These are phyloP conservation scores for Xylariaceae sp. DNA, from an alignment of 2,329 filamentous ascomycete species.

Conservation along the genomic window DNA sequence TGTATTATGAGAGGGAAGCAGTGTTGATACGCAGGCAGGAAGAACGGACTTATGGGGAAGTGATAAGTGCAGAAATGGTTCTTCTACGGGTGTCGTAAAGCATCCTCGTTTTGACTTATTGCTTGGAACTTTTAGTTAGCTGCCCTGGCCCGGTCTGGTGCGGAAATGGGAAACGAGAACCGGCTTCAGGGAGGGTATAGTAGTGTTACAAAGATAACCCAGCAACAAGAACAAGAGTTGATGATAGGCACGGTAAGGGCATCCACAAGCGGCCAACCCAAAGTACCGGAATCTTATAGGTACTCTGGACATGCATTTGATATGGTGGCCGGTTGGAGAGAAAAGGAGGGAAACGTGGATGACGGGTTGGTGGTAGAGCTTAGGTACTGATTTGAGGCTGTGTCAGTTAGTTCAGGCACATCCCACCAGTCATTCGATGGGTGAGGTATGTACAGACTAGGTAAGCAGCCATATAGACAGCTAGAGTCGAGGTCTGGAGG, in stretches of 20 bases:
- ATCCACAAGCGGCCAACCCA: constrained; percentile 11
- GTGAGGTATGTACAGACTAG: constrained; percentile 9
- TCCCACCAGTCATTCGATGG: not conserved
- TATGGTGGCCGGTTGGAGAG: constrained; percentile 18
- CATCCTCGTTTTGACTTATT: too few relatives aligned
- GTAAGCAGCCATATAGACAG: too few relatives aligned
- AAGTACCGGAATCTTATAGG: constrained; percentile 9
- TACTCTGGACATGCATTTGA: not conserved
- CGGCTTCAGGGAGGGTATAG: not conserved
- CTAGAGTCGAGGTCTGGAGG: not conserved
- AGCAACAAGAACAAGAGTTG: constrained; percentile 13
- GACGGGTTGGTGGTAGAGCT: constrained; percentile 22
- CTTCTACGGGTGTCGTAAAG: too few relatives aligned
- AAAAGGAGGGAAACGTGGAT: constrained; percentile 16
- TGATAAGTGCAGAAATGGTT: too few relatives aligned
- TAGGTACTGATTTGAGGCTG: constrained; percentile 17
- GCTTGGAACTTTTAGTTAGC: not conserved
- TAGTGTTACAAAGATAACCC: not conserved
- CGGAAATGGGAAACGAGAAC: not conserved
- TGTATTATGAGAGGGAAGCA: too few relatives aligned
- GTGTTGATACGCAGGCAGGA: too few relatives aligned
- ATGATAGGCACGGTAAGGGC: constrained; percentile 4
- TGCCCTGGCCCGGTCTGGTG: constrained; percentile 9
- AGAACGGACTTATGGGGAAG: too few relatives aligned
- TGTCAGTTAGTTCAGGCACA: constrained; percentile 5